Conservation (phyloP, 2,329 filamentous ascomycete genomes). For the Botrytis aclada region DNA sequence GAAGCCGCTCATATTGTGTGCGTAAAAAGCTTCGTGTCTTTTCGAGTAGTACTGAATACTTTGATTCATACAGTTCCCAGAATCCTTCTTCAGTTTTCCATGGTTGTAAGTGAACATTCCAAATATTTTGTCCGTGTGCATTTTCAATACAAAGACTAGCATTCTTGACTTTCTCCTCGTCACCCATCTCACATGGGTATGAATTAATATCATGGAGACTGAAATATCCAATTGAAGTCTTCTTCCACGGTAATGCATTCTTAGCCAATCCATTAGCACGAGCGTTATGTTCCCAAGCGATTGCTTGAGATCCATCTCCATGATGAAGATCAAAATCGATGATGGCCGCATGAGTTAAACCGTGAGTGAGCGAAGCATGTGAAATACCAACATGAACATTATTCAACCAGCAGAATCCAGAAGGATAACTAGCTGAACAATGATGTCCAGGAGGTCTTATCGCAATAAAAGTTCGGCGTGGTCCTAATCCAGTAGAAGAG, state of each 20-base stretch:
- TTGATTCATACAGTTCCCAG: constrained; percentile 80
- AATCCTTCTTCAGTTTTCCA: constrained; percentile 85
- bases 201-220: constrained; percentile 98
- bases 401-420: constrained; percentile 98
- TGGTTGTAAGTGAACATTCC: constrained; percentile 90
- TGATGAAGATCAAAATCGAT: constrained; percentile 67
- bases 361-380: constrained; percentile 79
- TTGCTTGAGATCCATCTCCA: constrained; percentile 91
- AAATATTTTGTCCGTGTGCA: constrained; percentile 88
- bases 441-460: constrained; percentile 94
- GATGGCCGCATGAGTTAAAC: constrained; percentile 88
- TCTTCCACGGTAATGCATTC: constrained; percentile 74
- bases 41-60: constrained; percentile 72
- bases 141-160: constrained; percentile 93
- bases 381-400: constrained; percentile 97
- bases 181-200: constrained; percentile 93
- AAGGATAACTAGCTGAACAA: constrained; percentile 84
- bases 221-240: constrained; percentile 89
- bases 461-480: constrained; percentile 81
- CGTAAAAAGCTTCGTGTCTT: constrained; percentile 79
- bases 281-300: constrained; percentile 86
- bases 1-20: constrained; percentile 65
- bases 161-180: constrained; percentile 87
- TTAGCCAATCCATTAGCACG: constrained; percentile 62
- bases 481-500: constrained; percentile 46